Evolutionary conservation across 345 rosid genomes (phyloP).

Genomic region (Turritis glabra): DNA sequence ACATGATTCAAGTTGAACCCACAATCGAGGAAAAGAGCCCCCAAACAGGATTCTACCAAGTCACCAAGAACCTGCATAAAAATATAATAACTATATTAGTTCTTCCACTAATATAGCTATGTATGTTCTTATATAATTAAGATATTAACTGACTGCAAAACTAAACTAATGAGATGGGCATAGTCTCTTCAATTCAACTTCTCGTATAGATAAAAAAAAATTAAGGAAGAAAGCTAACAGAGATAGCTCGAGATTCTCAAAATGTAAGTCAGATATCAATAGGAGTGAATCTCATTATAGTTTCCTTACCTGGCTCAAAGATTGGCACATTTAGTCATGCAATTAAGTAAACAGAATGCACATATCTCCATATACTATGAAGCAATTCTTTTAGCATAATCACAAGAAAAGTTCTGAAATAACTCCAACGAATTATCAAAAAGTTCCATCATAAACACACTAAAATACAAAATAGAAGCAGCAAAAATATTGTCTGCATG

Average conservation of each 20-base stretch:
- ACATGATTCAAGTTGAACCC: slow-evolving; percentile 68
- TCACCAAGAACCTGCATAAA: slow-evolving; percentile 83
- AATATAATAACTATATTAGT: slow-evolving; percentile 11
- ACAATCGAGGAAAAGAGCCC: slow-evolving; percentile 80
- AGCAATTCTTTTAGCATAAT: slow-evolving; percentile 3
- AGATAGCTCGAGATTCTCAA: not conserved
- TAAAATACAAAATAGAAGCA: slow-evolving; percentile 6
- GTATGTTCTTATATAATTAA: not conserved
- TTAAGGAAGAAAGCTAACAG: not conserved
- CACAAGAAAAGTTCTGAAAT: not conserved
- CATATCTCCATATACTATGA: not conserved
- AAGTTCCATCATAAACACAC: slow-evolving; percentile 22
- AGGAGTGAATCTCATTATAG: slow-evolving; percentile 10
- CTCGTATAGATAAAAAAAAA: not conserved
- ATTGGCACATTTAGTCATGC: not conserved
- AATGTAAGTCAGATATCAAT: not conserved
- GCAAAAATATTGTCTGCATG: not conserved
- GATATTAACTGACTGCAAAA: not conserved
- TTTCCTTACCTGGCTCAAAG: not conserved
- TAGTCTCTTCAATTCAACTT: not conserved
- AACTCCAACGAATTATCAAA: slow-evolving; percentile 10
- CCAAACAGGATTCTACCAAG: slow-evolving; percentile 80
- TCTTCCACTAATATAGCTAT: slow-evolving; percentile 5
- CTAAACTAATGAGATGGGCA: not conserved
- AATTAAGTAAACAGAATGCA: not conserved